Base-by-base conservation (phyloP, 1,139 yeast genomes). In the Neolecta irregularis region DNA sequence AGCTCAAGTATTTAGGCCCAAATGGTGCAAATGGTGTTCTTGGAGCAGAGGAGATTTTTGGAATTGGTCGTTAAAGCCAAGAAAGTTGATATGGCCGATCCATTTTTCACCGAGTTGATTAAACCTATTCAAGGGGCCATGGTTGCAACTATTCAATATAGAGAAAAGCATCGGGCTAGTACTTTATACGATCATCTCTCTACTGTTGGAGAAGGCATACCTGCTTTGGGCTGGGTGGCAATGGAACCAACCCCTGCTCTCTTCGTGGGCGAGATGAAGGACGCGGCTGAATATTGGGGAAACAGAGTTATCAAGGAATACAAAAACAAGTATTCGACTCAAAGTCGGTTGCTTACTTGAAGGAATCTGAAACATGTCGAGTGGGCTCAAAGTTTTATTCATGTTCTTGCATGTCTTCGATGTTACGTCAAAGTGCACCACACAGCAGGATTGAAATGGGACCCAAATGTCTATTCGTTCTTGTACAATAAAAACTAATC, bases 271-370 rank as follows among this genome's bases (percentile, higher is more conserved):
- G 95, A 85, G 46, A 78, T 74, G 58, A 79, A 76, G 52, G 98
- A 91, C 49, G 72, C 92, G 28, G 81, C 94, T 26, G 88, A 77
- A 52, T 91, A 85, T 58, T 91, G 94, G 81, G 71, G 93, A 21
- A 85, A 91, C 58, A 69, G 93, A 48, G 75, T 85, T 28, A 58
- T 83, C 55, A 85, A 83, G 56, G 94, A 81, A 43, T 72, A 60
- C 59, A 80, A 69, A 54, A 92, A 74, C 8, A 61, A 68, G 39
- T 39, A 40, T 11, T 42, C 29, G 19, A n/a, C 7, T 6, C 7
- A 12, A 28, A 28, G 22, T 4, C 21, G 8, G 25, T n/a, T 34
- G 11, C 8, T 12, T 16, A 11, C 13, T 5, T 7, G 11, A 13
- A 40, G 44, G 15, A 85, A 76, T 46, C 64, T 69, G 39, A 55